Evolutionary conservation across 805 yeast species (phyloP).

Genomic region (Ascoidea tarda): DNA sequence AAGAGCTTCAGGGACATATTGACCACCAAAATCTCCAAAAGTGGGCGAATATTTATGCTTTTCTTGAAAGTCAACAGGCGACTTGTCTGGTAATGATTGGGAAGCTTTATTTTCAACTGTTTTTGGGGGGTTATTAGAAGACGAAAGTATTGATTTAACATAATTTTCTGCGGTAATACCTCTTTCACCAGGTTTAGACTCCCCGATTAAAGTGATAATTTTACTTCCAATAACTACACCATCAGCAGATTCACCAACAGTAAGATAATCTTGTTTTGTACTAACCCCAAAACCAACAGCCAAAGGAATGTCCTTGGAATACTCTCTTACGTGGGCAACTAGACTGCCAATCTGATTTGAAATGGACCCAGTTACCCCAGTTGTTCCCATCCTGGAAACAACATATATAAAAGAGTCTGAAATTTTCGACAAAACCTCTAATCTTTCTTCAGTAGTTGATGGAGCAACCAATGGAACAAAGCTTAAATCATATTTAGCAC

Average conservation of each 20-base stretch:
- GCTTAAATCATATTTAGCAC: constrained; percentile 55
- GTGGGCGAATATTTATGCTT: constrained; percentile 55
- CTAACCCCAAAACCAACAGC: constrained; percentile 98
- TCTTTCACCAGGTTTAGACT: constrained; percentile 44
- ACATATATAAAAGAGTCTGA: constrained; percentile 96
- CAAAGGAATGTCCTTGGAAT: constrained; percentile 64
- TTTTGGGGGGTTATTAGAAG: constrained; percentile 14
- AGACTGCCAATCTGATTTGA: constrained; percentile 49
- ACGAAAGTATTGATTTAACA: constrained; percentile 49
- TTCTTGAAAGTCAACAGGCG: constrained; percentile 31
- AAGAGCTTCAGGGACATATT: constrained; percentile 93
- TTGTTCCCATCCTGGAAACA: constrained; percentile 95
- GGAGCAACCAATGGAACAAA: constrained; percentile 96
- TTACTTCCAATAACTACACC: constrained; percentile 96
- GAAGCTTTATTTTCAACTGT: constrained; percentile 15
- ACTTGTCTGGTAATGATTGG: constrained; percentile 16
- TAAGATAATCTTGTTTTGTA: constrained; percentile 76
- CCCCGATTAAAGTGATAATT: constrained; percentile 56
- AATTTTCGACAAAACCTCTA: constrained; percentile 61
- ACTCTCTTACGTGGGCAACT: constrained; percentile 60
- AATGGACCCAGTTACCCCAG: constrained; percentile 72
- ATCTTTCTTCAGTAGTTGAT: constrained; percentile 83
- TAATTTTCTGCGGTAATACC: constrained; percentile 49
- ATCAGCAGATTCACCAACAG: constrained; percentile 72
- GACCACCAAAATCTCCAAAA: constrained; percentile 97